Percentiles rank a stretch among this genome's conserved stretches.
These are phyloP conservation scores for Collariella sp. DNA, from an alignment of 495 filamentous ascomycete species.

Conservation along the genomic window DNA sequence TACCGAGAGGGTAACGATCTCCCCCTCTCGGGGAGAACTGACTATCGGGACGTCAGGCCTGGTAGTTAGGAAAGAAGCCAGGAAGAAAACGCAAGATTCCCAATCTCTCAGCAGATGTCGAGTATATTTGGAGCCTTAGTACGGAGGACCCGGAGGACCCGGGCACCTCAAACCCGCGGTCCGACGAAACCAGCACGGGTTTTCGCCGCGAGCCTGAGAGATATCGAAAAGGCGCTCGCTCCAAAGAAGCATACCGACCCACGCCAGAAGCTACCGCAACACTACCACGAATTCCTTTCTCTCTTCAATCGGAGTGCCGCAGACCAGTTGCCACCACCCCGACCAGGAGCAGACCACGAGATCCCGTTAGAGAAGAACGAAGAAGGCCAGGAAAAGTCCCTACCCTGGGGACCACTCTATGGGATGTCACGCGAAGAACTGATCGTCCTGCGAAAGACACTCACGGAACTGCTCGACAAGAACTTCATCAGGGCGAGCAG, in stretches of 20 bases:
- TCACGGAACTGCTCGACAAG: constrained; percentile 7
- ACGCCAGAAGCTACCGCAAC: neutral
- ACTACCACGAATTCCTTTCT: neutral
- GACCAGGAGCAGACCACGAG: neutral
- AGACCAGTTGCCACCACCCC: neutral
- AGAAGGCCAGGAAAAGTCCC: neutral
- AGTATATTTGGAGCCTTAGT: too few relatives aligned
- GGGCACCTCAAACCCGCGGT: neutral
- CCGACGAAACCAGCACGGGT: neutral
- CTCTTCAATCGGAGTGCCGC: neutral
- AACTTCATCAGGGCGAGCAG: constrained; percentile 2
- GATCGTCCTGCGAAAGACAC: constrained; percentile 9
- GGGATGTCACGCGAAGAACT: constrained; percentile 22
- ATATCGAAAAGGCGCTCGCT: neutral
- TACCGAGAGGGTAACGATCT: neutral
- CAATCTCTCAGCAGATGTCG: neutral
- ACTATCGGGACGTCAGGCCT: neutral
- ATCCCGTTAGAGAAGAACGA: neutral
- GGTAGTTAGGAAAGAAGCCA: neutral
- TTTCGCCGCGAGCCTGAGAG: neutral
- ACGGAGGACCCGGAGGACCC: too few relatives aligned
- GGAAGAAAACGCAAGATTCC: neutral
- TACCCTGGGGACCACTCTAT: constrained; percentile 10
- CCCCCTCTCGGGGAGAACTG: neutral
- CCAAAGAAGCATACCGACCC: neutral